Percentiles rank a stretch among this genome's conserved stretches.
phyloP scores from a whole-genome alignment of 495 filamentous ascomycete species.

The Penicillium flavigenum region DNA sequence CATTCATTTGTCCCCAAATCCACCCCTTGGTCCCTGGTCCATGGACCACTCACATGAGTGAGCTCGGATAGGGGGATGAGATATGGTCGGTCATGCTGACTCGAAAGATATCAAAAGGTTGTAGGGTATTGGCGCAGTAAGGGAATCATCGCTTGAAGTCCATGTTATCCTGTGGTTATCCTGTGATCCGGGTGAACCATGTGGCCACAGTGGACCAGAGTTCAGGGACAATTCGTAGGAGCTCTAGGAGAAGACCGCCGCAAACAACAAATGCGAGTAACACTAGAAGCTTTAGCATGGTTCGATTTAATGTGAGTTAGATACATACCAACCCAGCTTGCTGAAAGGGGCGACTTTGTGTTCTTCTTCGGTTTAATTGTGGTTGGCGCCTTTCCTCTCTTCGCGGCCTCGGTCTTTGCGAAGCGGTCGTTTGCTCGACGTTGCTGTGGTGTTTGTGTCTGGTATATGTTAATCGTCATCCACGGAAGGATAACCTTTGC shows the following conservation, averaged over 20 bases:
- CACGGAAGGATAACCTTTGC: neutral
- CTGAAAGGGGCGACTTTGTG: slow-evolving; percentile 75
- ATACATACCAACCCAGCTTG: slow-evolving; percentile 76
- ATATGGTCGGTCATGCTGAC: neutral
- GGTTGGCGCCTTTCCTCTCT: slow-evolving; percentile 76
- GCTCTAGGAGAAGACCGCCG: slow-evolving; percentile 27
- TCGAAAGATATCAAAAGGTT: neutral
- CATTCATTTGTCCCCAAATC: neutral
- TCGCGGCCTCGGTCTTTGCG: slow-evolving; percentile 72
- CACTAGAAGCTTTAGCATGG: slow-evolving; percentile 10
- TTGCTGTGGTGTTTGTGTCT: slow-evolving; percentile 96
- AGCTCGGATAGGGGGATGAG: neutral
- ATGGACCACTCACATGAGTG: neutral
- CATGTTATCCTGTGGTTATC: slow-evolving; percentile 24
- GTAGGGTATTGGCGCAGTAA: slow-evolving; percentile 5
- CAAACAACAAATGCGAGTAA: slow-evolving; percentile 28
- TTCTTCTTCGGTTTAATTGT: slow-evolving; percentile 66
- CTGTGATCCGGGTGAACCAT: slow-evolving; percentile 25
- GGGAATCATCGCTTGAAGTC: neutral
- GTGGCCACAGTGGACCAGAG: slow-evolving; percentile 41
- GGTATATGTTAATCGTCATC: slow-evolving; percentile 4
- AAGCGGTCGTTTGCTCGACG: slow-evolving; percentile 84
- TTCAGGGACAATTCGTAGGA: slow-evolving; percentile 66
- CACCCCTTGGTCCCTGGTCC: neutral
- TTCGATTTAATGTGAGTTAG: neutral